Conservation (phyloP, 805 yeast genomes). For the Wickerhamomyces canadensis region DNA sequence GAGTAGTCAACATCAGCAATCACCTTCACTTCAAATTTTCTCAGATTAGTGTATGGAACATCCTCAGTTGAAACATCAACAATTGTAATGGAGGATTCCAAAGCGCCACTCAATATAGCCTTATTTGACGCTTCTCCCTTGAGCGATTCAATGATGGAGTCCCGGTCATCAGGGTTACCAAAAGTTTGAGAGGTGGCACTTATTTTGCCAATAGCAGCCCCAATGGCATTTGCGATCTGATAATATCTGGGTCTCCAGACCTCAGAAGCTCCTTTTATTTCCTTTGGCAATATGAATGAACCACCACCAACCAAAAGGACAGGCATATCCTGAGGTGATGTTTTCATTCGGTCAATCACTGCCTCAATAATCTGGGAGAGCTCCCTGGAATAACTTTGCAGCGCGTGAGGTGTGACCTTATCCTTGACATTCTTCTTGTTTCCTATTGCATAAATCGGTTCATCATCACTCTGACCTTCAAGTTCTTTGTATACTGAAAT, state of each 20-base stretch:
- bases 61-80: constrained; percentile 26
- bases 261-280: constrained; percentile 36
- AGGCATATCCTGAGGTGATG: constrained; percentile 36
- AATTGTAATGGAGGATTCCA: constrained; percentile 17
- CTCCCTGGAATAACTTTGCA: constrained; percentile 7
- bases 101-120: constrained; percentile 25
- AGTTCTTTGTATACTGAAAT: constrained; percentile 25
- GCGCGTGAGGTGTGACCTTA: constrained; percentile 10
- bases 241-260: constrained; percentile 38
- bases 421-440: constrained; percentile 23
- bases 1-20: constrained; percentile 41
- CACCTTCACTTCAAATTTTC: constrained; percentile 31
- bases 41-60: constrained; percentile 30
- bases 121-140: constrained; percentile 18
- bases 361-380: constrained; percentile 22
- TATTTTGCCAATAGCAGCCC: constrained; percentile 45
- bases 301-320: constrained; percentile 48
- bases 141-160: constrained; percentile 15
- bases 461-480: constrained; percentile 3
- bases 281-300: constrained; percentile 37
- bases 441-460: constrained; percentile 23
- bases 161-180: constrained; percentile 19
- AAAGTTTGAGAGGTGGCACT: constrained; percentile 22
- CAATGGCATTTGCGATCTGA: constrained; percentile 47
- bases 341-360: constrained; percentile 39